Percentiles rank a stretch among this genome's conserved stretches.
phyloP scores from a whole-genome alignment of 129 eudicot species.

The Saposhnikovia divaricata region DNA sequence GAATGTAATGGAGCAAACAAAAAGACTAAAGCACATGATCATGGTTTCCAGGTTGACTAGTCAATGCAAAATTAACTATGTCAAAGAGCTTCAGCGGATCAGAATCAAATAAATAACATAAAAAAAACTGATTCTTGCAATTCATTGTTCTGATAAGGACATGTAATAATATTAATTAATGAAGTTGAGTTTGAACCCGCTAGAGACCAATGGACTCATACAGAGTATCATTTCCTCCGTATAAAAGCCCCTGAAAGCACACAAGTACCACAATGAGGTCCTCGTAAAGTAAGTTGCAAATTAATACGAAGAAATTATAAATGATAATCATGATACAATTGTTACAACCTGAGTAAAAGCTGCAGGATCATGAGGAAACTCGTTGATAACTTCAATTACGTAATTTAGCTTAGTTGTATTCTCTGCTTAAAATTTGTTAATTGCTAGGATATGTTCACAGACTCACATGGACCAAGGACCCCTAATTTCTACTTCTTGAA shows the following conservation, averaged over 20 bases:
- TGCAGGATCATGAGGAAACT: conserved; percentile 73
- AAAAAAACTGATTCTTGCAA: neutral
- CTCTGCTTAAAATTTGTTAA: too few species aligned
- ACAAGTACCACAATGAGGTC: conserved; percentile 8
- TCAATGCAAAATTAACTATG: neutral
- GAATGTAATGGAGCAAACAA: neutral
- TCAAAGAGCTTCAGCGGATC: neutral
- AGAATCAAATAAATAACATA: neutral
- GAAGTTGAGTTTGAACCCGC: too few species aligned
- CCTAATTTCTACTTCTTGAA: too few species aligned
- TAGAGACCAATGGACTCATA: conserved; percentile 92
- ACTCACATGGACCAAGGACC: too few species aligned
- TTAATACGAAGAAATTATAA: neutral
- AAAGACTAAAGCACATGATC: neutral
- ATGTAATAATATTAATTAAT: neutral
- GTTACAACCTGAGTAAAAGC: conserved; percentile 78
- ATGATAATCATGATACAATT: neutral
- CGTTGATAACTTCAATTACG: conserved; percentile 46
- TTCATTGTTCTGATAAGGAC: neutral
- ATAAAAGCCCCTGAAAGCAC: conserved; percentile 75
- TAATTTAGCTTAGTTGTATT: conserved; percentile 19
- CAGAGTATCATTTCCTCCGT: conserved; percentile 69
- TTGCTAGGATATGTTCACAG: too few species aligned
- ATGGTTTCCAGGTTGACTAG: neutral
- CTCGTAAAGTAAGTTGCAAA: neutral